Conservation (phyloP, 2,329 filamentous ascomycete species). For the Fusarium penzigii region DNA sequence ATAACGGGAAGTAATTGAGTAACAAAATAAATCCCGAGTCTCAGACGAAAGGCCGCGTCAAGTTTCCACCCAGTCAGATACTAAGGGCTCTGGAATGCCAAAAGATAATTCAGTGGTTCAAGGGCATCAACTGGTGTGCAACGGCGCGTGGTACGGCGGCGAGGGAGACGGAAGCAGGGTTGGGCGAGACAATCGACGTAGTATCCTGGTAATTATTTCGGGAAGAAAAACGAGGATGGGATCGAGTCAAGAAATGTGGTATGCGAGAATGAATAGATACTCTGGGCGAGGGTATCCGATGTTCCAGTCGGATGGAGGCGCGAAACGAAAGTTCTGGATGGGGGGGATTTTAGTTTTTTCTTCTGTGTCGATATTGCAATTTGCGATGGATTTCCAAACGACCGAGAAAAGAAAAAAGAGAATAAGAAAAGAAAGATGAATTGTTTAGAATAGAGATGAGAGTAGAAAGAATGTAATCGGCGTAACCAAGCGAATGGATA, state of each 20-base stretch:
- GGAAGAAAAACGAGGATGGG: slow-evolving; percentile 1
- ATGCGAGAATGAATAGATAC: slow-evolving; percentile 12
- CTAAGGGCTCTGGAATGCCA: slow-evolving; percentile 15
- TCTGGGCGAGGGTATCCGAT: slow-evolving; percentile 14
- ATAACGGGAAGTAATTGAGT: not conserved
- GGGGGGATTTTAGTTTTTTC: slow-evolving; percentile 8
- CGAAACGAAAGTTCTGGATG: slow-evolving; percentile 12
- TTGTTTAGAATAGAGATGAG: slow-evolving; percentile 7
- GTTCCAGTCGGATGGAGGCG: slow-evolving; percentile 8
- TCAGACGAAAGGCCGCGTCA: slow-evolving; percentile 10
- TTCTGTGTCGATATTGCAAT: not conserved
- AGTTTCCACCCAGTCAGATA: slow-evolving; percentile 7
- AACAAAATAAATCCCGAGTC: not conserved
- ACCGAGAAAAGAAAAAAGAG: slow-evolving; percentile 5
- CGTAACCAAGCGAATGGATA: slow-evolving; percentile 26
- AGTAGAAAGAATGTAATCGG: slow-evolving; percentile 19
- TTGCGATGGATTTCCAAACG: not conserved
- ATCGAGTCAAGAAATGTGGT: slow-evolving; percentile 5
- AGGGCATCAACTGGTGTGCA: slow-evolving; percentile 1
- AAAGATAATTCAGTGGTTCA: slow-evolving; percentile 7
- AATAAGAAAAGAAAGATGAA: not conserved
- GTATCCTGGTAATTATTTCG: not conserved
- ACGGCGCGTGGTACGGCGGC: slow-evolving; percentile 1
- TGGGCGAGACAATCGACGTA: slow-evolving; percentile 7
- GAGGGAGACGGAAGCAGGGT: slow-evolving; percentile 7